These are phyloP conservation scores for Nannochloris sp. DNA, from an alignment of 139 green algal species.

Conservation along the genomic window DNA sequence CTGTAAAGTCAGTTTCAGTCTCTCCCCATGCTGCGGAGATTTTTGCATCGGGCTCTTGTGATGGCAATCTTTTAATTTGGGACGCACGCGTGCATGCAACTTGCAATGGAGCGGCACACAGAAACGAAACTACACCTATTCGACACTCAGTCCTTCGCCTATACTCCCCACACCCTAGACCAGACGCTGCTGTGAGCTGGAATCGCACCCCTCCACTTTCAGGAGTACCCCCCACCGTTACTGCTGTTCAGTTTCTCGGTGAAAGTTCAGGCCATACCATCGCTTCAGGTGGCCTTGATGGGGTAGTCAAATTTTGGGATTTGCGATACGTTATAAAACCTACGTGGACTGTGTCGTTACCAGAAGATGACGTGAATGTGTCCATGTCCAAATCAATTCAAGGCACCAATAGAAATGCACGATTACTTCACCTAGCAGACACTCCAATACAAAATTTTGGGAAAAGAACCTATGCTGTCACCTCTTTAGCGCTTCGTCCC, in stretches of 20 bases:
- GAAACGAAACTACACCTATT: too few species aligned
- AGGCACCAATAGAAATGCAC: not conserved
- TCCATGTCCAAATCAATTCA: not conserved
- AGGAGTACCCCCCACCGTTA: conserved; percentile 47
- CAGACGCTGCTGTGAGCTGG: too few species aligned
- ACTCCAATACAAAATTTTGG: not conserved
- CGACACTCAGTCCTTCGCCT: too few species aligned
- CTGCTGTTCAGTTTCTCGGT: conserved; percentile 49
- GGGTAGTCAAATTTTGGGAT: conserved; percentile 66
- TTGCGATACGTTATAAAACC: conserved; percentile 22
- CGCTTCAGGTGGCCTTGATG: conserved; percentile 47
- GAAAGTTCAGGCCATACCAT: conserved; percentile 31
- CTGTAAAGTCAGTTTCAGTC: conserved; percentile 56
- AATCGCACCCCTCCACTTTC: too few species aligned
- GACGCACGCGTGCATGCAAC: conserved; percentile 35
- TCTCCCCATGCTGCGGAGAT: conserved; percentile 28
- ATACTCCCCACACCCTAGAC: too few species aligned
- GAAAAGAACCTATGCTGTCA: conserved; percentile 29
- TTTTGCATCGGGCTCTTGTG: conserved; percentile 63
- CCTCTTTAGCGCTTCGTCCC: conserved; percentile 38
- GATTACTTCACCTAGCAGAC: not conserved
- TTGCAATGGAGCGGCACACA: too few species aligned
- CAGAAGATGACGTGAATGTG: not conserved
- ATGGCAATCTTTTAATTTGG: conserved; percentile 68
- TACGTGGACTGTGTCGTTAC: not conserved